Evolutionary conservation across 805 yeast genomes (phyloP).

Genomic region (Lipomyces yamadae): DNA sequence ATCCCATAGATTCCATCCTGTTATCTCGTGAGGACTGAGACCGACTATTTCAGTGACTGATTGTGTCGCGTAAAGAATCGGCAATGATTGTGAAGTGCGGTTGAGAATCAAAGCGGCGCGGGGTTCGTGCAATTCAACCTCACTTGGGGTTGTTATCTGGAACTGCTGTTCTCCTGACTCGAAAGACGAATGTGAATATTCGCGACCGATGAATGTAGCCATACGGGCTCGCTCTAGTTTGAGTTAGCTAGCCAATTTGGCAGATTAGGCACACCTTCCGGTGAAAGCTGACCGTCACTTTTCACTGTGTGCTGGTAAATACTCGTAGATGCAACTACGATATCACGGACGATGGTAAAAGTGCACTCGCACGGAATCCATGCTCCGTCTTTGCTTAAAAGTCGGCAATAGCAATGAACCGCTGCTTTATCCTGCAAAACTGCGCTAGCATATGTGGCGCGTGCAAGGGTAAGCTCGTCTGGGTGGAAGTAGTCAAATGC

Average conservation of each 20-base stretch:
- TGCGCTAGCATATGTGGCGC: neutral
- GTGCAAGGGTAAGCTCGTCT: slow-evolving; percentile 4
- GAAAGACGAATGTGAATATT: slow-evolving; percentile 8
- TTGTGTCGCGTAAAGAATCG: slow-evolving; percentile 25
- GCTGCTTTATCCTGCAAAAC: slow-evolving; percentile 20
- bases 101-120: slow-evolving; percentile 29
- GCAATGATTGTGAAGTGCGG: slow-evolving; percentile 13
- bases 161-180: slow-evolving; percentile 8
- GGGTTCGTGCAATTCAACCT: slow-evolving; percentile 15
- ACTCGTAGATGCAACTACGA: slow-evolving; percentile 16
- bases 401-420: neutral
- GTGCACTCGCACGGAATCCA: slow-evolving; percentile 19
- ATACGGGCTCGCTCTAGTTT: slow-evolving; percentile 13
- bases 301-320: slow-evolving; percentile 17
- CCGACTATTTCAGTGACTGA: slow-evolving; percentile 10
- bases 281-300: slow-evolving; percentile 11
- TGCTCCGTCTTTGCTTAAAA: slow-evolving; percentile 4
- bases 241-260: neutral
- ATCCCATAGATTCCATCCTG: slow-evolving; percentile 25
- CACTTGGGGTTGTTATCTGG: slow-evolving; percentile 6
- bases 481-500: slow-evolving; percentile 20
- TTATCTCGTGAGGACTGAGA: slow-evolving; percentile 12
- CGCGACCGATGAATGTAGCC: slow-evolving; percentile 12
- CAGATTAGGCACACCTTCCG: neutral
- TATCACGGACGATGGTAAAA: slow-evolving; percentile 25